Base-by-base conservation (phyloP, 1,284 basidiomycete genomes). In the Gymnopus androsaceus region DNA sequence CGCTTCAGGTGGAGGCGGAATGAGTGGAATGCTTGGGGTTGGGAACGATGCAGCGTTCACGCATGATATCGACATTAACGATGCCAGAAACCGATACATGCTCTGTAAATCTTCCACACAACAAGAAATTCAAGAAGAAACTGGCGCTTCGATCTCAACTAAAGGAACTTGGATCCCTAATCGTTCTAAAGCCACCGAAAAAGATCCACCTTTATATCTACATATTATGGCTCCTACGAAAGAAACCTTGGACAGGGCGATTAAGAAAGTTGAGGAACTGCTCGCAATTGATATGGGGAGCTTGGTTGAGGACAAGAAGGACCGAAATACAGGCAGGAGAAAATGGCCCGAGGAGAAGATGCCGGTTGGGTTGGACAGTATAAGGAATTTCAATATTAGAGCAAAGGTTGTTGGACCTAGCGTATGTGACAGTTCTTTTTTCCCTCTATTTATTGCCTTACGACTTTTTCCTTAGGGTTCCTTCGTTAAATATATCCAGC, bases 401-500 rank as follows among this genome's bases (percentile, higher is more conserved):
- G 95, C 95, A 12, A 99, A 99, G 75, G 92, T 98, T 25, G 96
- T 99, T 38, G 96, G 96, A 4, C 97, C 96, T 8, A 86, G 85
- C 58, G 92, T 93, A 71, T n/a, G n/a, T n/a, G n/a, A n/a, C n/a
- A 61, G 83, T 79, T 36, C 15, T 11, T 30, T 25, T 33, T 21
- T 21, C 23, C n/a, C 33, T 6, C 49, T 46, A 28, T 27, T 9
- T 44, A 19, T 40, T 17, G 31, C 31, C 9, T 15, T 40, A 49
- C 15, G 44, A 31, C 12, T 27, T 2, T 40, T 27, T 30, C 36
- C 23, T 36, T 55, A 93, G 91, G 95, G 94, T 63, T 88, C 95
- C 69, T 99, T 98, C 69, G 96, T 99, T 62, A 99, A 99, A 76
- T 95, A 95, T 69, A 99, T 99, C 61, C 96, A 99, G 74, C 85